phyloP scores from a whole-genome alignment of 768 basidiomycete species.

The Psilocybe cubensis region DNA sequence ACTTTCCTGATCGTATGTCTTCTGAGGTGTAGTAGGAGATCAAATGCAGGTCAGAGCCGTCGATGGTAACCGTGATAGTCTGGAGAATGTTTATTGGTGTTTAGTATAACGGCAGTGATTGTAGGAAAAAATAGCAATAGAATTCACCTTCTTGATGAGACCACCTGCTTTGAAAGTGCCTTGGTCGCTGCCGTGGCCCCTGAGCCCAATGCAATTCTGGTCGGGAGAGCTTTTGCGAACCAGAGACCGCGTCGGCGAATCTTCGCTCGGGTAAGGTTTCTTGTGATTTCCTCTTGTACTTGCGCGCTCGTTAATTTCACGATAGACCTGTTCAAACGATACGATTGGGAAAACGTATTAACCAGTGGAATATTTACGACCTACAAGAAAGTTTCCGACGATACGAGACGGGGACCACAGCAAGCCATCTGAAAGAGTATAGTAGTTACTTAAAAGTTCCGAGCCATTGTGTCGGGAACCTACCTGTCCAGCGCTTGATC shows the following conservation, averaged over 20 bases:
- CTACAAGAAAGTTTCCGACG: conserved; percentile 81
- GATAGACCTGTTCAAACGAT: conserved; percentile 63
- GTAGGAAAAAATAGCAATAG: neutral
- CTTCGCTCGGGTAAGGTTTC: conserved; percentile 55
- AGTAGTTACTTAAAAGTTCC: too few relatives aligned
- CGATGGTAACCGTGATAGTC: conserved; percentile 86
- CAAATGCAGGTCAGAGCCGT: conserved; percentile 80
- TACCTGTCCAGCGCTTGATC: conserved; percentile 87
- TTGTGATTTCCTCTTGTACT: conserved; percentile 56
- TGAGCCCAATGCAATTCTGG: conserved; percentile 36
- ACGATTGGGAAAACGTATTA: neutral
- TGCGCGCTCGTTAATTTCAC: conserved; percentile 75
- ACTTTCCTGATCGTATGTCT: conserved; percentile 70
- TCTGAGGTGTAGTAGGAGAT: conserved; percentile 85
- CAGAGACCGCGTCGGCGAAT: conserved; percentile 40
- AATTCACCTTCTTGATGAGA: conserved; percentile 76
- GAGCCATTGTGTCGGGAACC: conserved; percentile 16
- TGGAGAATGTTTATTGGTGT: conserved; percentile 29
- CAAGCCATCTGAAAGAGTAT: conserved; percentile 66
- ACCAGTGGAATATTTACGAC: conserved; percentile 20
- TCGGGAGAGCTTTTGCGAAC: conserved; percentile 45
- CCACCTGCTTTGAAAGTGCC: conserved; percentile 73
- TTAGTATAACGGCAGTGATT: neutral
- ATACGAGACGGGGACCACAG: conserved; percentile 87
- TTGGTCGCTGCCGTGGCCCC: conserved; percentile 42